Conservation (phyloP, 2,329 filamentous ascomycete genomes). For the Mariannaea sp. region DNA sequence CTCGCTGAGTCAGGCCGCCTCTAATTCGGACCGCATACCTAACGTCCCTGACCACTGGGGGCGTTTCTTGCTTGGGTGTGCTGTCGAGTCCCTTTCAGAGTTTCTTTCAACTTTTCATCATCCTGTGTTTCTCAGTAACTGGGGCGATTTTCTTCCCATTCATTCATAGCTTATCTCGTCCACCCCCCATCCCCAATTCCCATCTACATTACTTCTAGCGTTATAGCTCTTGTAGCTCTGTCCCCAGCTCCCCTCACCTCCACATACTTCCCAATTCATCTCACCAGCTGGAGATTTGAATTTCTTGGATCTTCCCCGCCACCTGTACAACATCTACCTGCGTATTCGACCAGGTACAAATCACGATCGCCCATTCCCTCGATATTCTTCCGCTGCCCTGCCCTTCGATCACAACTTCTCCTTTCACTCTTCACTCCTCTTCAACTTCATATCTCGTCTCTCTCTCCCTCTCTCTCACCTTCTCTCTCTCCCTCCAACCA, state of each 20-base stretch:
- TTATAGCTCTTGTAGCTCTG: conserved; percentile 14
- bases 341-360: conserved; percentile 19
- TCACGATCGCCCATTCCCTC: conserved; percentile 14
- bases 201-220: conserved; percentile 2
- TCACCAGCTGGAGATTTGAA: neutral
- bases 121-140: neutral
- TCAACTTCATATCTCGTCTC: neutral
- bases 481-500: no score
- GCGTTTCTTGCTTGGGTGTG: neutral
- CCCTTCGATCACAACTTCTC: neutral
- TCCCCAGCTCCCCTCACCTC: conserved; percentile 1
- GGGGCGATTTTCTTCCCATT: neutral
- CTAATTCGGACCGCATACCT: neutral
- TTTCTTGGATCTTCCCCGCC: conserved; percentile 2
- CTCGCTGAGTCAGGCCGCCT: conserved; percentile 12
- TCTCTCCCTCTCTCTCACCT: conserved; percentile 20
- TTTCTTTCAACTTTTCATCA: neutral
- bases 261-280: conserved; percentile 10
- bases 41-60: neutral
- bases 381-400: conserved; percentile 10
- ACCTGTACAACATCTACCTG: conserved; percentile 12
- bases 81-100: no score
- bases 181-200: no score
- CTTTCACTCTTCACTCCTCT: conserved; percentile 22
- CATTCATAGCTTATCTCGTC: neutral